Percentiles rank a stretch among this genome's conserved stretches.
Evolutionary conservation across 345 rosid genomes (phyloP).

Genomic region (Citrus inodora): DNA sequence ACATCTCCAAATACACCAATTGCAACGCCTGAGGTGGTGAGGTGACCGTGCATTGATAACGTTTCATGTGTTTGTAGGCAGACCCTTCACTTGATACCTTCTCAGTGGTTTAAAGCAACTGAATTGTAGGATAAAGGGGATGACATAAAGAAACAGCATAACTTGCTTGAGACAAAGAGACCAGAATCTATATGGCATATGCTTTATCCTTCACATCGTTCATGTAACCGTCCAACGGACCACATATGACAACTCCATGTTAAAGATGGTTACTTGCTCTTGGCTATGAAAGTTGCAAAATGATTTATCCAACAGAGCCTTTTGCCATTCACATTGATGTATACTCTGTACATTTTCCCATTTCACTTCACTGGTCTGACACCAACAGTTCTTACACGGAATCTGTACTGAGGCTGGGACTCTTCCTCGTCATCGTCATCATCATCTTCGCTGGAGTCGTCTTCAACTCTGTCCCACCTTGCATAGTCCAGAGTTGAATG

Average conservation of each 20-base stretch:
- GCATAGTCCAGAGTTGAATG: slow-evolving; percentile 85
- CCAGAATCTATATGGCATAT: not conserved
- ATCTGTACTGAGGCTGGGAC: slow-evolving; percentile 65
- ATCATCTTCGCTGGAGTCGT: slow-evolving; percentile 79
- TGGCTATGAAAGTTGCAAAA: not conserved
- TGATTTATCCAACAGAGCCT: not conserved
- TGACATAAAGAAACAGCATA: not conserved
- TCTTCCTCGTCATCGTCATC: slow-evolving; percentile 60
- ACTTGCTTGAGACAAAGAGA: not conserved
- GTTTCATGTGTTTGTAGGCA: not conserved
- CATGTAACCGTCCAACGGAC: not conserved
- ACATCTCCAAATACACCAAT: not conserved
- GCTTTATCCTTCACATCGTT: not conserved
- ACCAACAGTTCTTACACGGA: slow-evolving; percentile 80
- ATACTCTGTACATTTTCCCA: not conserved
- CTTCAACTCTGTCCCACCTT: slow-evolving; percentile 80
- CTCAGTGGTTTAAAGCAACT: too few relatives aligned
- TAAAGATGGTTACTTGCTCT: not conserved
- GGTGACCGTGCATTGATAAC: not conserved
- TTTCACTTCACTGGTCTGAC: slow-evolving; percentile 73
- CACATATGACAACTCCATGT: not conserved
- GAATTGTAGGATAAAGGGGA: not conserved
- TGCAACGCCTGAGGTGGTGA: not conserved
- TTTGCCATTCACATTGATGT: not conserved
- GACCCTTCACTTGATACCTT: not conserved